Percentiles rank a stretch among this genome's conserved stretches.
Evolutionary conservation across 2,329 filamentous ascomycete genomes (phyloP).

Genomic region (Pseudogymnoascus sp.): DNA sequence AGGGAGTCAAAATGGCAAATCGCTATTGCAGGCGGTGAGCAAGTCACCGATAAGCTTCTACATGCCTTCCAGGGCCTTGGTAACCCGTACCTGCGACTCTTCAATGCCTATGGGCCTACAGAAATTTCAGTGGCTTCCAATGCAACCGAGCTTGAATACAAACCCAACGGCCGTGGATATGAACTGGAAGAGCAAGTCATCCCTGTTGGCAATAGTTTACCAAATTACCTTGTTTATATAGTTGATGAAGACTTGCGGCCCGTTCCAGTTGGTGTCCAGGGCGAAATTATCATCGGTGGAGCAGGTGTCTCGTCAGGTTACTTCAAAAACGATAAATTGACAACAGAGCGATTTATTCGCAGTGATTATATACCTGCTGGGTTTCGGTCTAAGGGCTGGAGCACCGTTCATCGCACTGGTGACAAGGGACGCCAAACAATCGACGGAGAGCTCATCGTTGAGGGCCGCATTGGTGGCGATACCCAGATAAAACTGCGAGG

Average conservation of each 20-base stretch:
- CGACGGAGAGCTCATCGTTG: slow-evolving; percentile 23
- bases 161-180: not conserved
- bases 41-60: not conserved
- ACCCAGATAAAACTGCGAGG: slow-evolving; percentile 30
- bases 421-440: slow-evolving; percentile 22
- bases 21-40: not conserved
- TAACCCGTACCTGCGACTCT: not conserved
- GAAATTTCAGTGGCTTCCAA: slow-evolving; percentile 13
- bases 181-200: not conserved
- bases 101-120: slow-evolving; percentile 11
- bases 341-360: not conserved
- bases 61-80: not conserved
- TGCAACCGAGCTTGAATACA: slow-evolving; percentile 22
- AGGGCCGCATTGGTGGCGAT: slow-evolving; percentile 27
- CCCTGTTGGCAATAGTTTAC: slow-evolving; percentile 13
- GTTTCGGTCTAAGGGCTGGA: not conserved
- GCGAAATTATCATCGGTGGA: slow-evolving; percentile 35
- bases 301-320: slow-evolving; percentile 29
- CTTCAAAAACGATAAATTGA: slow-evolving; percentile 19
- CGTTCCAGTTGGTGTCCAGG: slow-evolving; percentile 32
- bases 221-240: slow-evolving; percentile 26
- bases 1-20: not conserved
- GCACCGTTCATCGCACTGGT: slow-evolving; percentile 22
- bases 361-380: not conserved
- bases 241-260: slow-evolving; percentile 30